These are phyloP conservation scores for Thelonectria blattea DNA, from an alignment of 2,329 filamentous ascomycete genomes.

Conservation along the genomic window DNA sequence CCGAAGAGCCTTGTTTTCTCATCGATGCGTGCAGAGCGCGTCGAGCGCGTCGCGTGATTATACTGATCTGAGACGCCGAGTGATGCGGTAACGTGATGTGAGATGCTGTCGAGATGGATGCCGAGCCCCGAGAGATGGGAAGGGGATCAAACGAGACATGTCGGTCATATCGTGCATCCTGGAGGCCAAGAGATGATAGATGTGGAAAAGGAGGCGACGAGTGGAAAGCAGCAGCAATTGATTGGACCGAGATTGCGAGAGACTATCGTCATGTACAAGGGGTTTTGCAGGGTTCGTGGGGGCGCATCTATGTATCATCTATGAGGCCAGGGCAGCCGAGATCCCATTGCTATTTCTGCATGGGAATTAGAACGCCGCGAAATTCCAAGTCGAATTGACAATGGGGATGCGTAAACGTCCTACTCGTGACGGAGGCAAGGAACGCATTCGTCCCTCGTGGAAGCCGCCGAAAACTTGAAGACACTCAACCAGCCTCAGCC, in stretches of 20 bases:
- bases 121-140: background rate
- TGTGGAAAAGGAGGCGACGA: background rate
- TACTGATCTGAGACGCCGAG: background rate
- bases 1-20: background rate
- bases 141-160: background rate
- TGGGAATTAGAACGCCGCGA: background rate
- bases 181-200: background rate
- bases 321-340: background rate
- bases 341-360: background rate
- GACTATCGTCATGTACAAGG: background rate
- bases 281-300: background rate
- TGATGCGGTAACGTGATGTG: background rate
- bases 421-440: background rate
- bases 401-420: background rate
- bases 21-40: background rate
- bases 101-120: background rate
- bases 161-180: background rate
- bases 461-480: background rate
- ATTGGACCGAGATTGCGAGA: background rate
- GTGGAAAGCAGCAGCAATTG: background rate
- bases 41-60: background rate
- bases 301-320: background rate
- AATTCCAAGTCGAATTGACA: background rate
- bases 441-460: background rate
- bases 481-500: background rate